A percentile compares a stretch with the other conserved stretches of the same genome.
These are phyloP conservation scores for Candida koratica DNA, from an alignment of 805 yeast species.

Conservation along the genomic window DNA sequence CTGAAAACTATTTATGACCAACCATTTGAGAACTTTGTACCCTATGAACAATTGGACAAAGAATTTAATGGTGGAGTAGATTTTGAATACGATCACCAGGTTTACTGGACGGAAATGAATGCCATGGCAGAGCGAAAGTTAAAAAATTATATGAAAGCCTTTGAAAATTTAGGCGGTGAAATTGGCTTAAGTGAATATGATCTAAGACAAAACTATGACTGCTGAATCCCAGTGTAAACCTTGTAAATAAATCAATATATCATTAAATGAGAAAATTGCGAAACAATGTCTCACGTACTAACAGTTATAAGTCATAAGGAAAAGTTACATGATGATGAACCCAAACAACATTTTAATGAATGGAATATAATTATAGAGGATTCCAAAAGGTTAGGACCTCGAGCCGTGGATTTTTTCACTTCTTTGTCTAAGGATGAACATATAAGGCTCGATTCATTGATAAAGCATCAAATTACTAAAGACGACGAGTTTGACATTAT, in stretches of 20 bases:
- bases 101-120: slow-evolving; percentile 51
- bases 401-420: slow-evolving; percentile 22
- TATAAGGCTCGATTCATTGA: slow-evolving; percentile 1
- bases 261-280: not conserved
- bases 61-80: slow-evolving; percentile 48
- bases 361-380: slow-evolving; percentile 5
- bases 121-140: slow-evolving; percentile 39
- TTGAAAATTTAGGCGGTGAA: slow-evolving; percentile 40
- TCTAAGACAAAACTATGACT: slow-evolving; percentile 29
- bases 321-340: slow-evolving; percentile 7
- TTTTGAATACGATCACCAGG: slow-evolving; percentile 49
- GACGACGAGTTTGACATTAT: slow-evolving; percentile 28
- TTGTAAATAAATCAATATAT: too few species aligned
- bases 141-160: slow-evolving; percentile 30
- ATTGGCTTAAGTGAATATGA: slow-evolving; percentile 58
- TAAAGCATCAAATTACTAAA: slow-evolving; percentile 11
- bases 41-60: slow-evolving; percentile 48
- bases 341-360: not conserved
- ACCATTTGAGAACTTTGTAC: slow-evolving; percentile 53
- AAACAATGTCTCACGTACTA: slow-evolving; percentile 14
- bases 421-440: slow-evolving; percentile 8
- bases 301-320: slow-evolving; percentile 19
- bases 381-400: slow-evolving; percentile 14
- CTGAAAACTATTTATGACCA: slow-evolving; percentile 56
- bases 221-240: not conserved